Conservation (phyloP, 78 protist genomes). For the slime mould (Dictyostelium discoideum) region dicty_2.7 NC_007091.3:2352501-2353000, state of each 20-base stretch:
- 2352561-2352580: background rate
- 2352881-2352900: background rate
- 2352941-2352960: conserved; percentile 5
- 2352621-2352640: background rate
- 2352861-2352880: background rate
- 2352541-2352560: too few species aligned
- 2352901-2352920: conserved; percentile 40
- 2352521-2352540: background rate
- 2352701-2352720: conserved; percentile 10
- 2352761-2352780: background rate
- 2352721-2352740: background rate
- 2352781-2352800: conserved; percentile 2
- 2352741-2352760: background rate
- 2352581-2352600: background rate
- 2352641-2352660: conserved; percentile 29
- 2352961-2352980: background rate
- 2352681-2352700: conserved; percentile 37
- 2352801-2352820: conserved; percentile 53
- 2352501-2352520: background rate
- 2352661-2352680: background rate
- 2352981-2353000: background rate
- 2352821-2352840: conserved; percentile 25
- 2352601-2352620: conserved; percentile 8
- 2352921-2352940: conserved; percentile 21
- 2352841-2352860: conserved; percentile 1